Evolutionary conservation across 2,329 filamentous ascomycete genomes (phyloP).

Genomic region (Malbranchea cinnamomea): DNA sequence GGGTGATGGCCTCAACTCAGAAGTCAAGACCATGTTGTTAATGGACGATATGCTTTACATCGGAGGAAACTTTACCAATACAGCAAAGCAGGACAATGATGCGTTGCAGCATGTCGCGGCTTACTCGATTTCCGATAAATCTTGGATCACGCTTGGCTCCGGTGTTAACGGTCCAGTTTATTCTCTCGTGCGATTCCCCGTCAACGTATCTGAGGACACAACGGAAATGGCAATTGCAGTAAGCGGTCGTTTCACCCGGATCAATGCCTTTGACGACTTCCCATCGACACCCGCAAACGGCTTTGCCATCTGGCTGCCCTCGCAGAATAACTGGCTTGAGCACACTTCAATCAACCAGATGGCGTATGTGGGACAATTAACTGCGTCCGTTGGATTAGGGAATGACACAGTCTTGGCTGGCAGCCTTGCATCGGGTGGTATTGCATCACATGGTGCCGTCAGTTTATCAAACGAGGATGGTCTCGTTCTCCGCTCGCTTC

Average conservation of each 20-base stretch:
- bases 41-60: slow-evolving; percentile 57
- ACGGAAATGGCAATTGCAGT: slow-evolving; percentile 64
- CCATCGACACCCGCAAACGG: slow-evolving; percentile 49
- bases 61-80: slow-evolving; percentile 72
- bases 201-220: slow-evolving; percentile 58
- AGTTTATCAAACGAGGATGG: slow-evolving; percentile 36
- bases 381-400: slow-evolving; percentile 50
- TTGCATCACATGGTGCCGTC: slow-evolving; percentile 58
- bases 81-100: slow-evolving; percentile 43
- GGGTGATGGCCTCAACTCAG: slow-evolving; percentile 63
- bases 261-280: slow-evolving; percentile 43
- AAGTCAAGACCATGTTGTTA: slow-evolving; percentile 57
- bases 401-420: slow-evolving; percentile 59
- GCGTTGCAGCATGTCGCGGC: slow-evolving; percentile 62
- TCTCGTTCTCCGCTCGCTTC: slow-evolving; percentile 26
- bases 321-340: slow-evolving; percentile 70
- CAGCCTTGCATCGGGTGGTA: slow-evolving; percentile 60
- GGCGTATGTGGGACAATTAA: slow-evolving; percentile 56
- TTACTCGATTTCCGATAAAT: slow-evolving; percentile 52
- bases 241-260: slow-evolving; percentile 62
- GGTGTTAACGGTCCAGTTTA: slow-evolving; percentile 70
- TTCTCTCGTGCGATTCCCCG: slow-evolving; percentile 56
- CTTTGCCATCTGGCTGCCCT: slow-evolving; percentile 86
- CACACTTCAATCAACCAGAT: slow-evolving; percentile 54
- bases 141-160: slow-evolving; percentile 67